Evolutionary conservation across 306 rosid genomes (phyloP).

Genomic region (Psophocarpus tetragonolobus): DNA sequence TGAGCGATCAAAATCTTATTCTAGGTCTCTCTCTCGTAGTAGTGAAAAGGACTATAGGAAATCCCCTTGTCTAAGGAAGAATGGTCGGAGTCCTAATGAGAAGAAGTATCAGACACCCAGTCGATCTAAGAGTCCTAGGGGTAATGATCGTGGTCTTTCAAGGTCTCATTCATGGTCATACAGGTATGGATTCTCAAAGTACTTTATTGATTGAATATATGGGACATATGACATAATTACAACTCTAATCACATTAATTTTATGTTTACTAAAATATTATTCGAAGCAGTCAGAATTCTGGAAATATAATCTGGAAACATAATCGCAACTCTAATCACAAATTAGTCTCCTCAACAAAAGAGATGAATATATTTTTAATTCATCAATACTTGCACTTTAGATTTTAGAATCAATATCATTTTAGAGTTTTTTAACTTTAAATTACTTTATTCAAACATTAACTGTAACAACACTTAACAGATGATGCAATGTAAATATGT

Average conservation of each 20-base stretch:
- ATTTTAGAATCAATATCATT: not conserved
- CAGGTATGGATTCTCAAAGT: slow-evolving; percentile 58
- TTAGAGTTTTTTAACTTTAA: not conserved
- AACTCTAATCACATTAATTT: not conserved
- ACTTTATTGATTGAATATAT: not conserved
- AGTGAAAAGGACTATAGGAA: slow-evolving; percentile 51
- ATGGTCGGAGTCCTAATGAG: slow-evolving; percentile 53
- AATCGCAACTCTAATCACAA: not conserved
- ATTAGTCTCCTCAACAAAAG: not conserved
- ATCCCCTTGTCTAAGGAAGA: slow-evolving; percentile 59
- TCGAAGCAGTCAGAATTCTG: slow-evolving; percentile 20
- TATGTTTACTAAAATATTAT: slow-evolving; percentile 1
- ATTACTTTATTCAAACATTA: not conserved
- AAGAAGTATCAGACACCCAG: slow-evolving; percentile 49
- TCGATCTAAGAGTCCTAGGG: slow-evolving; percentile 64
- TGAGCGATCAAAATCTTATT: slow-evolving; percentile 70
- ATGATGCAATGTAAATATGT: slow-evolving; percentile 12
- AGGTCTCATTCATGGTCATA: slow-evolving; percentile 64
- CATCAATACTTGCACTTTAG: not conserved
- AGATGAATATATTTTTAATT: not conserved
- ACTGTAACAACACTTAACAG: not conserved
- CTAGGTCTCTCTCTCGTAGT: slow-evolving; percentile 64
- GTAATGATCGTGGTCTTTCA: slow-evolving; percentile 51
- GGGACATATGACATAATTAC: not conserved
- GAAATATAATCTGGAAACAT: not conserved